Percentiles rank a stretch among this genome's conserved stretches.
phyloP scores from a whole-genome alignment of 208 protist species.

The Leishmania amazonensis region DNA sequence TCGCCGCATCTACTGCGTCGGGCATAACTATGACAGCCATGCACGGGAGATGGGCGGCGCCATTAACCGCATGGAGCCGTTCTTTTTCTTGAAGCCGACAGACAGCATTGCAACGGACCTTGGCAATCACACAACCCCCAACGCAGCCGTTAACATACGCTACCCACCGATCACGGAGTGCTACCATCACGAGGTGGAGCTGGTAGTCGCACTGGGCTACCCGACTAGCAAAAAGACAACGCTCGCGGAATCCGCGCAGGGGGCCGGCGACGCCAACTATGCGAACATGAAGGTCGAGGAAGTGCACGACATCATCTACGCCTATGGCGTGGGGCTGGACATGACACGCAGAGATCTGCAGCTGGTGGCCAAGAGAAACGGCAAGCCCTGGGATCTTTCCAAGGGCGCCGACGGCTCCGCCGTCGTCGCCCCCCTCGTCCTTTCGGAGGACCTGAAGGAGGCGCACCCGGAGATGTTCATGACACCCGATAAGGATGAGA shows the following conservation, averaged over 20 bases:
- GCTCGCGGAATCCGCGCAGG: constrained; percentile 3
- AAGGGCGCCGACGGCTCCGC: constrained; percentile 84
- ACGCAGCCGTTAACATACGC: constrained; percentile 37
- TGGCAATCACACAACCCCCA: constrained; percentile 26
- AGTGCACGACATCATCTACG: constrained; percentile 63
- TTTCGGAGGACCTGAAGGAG: constrained; percentile 32
- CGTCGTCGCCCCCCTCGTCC: constrained; percentile 59
- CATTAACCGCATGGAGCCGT: constrained; percentile 50
- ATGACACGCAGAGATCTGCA: constrained; percentile 91
- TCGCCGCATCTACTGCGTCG: constrained; percentile 75
- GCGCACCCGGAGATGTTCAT: constrained; percentile 48
- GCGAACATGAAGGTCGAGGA: constrained; percentile 49
- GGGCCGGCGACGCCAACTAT: constrained; percentile 17
- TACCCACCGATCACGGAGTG: constrained; percentile 69
- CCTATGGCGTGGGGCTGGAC: constrained; percentile 85
- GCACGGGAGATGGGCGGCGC: constrained; percentile 73
- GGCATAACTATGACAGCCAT: constrained; percentile 78
- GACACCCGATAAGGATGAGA: constrained; percentile 9
- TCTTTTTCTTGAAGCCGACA: constrained; percentile 86
- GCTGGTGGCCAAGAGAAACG: constrained; percentile 61
- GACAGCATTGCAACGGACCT: constrained; percentile 48
- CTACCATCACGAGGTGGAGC: constrained; percentile 87
- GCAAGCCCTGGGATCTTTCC: constrained; percentile 83
- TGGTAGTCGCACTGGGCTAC: constrained; percentile 74
- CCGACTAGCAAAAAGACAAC: not conserved